A percentile compares a stretch with the other conserved stretches of the same genome.
Evolutionary conservation across 306 rosid genomes (phyloP).

Genomic region (Quercus agrifolia): DNA sequence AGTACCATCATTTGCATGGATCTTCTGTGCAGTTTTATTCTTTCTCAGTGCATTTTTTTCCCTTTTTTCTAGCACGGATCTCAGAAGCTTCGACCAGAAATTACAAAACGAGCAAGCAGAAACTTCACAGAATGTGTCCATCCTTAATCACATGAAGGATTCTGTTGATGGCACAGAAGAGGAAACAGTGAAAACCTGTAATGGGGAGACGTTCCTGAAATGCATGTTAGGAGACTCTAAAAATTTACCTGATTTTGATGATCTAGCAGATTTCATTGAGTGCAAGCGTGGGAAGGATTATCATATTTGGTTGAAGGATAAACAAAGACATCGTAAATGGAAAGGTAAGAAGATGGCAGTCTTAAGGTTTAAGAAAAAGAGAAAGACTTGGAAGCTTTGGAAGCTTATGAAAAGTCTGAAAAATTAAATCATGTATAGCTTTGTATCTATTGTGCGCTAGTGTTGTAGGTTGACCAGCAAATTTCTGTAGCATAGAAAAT

Average conservation of each 20-base stretch:
- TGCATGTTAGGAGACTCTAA: conserved; percentile 28
- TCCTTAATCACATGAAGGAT: conserved; percentile 6
- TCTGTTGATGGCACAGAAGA: conserved; percentile 25
- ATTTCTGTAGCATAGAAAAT: neutral
- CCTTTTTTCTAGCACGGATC: conserved; percentile 14
- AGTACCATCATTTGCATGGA: neutral
- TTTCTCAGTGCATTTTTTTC: conserved; percentile 1
- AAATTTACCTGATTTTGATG: conserved; percentile 38
- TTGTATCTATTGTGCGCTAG: neutral
- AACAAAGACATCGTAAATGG: conserved; percentile 33
- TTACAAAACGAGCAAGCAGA: conserved; percentile 9
- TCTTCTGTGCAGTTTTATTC: neutral
- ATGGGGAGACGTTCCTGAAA: conserved; percentile 47
- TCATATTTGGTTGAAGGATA: conserved; percentile 49
- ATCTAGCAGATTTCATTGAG: conserved; percentile 58
- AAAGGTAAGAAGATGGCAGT: conserved; percentile 31
- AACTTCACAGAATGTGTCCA: conserved; percentile 5
- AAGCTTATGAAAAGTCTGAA: conserved; percentile 24
- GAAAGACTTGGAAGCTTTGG: conserved; percentile 37
- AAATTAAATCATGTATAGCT: neutral
- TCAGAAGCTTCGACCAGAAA: conserved; percentile 6
- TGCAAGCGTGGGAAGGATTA: conserved; percentile 63
- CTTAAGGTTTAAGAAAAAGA: conserved; percentile 49
- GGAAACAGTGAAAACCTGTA: conserved; percentile 44
- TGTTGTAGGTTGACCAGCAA: neutral